Conservation (phyloP, 768 basidiomycete species). For the Tulasnella sp. region DNA sequence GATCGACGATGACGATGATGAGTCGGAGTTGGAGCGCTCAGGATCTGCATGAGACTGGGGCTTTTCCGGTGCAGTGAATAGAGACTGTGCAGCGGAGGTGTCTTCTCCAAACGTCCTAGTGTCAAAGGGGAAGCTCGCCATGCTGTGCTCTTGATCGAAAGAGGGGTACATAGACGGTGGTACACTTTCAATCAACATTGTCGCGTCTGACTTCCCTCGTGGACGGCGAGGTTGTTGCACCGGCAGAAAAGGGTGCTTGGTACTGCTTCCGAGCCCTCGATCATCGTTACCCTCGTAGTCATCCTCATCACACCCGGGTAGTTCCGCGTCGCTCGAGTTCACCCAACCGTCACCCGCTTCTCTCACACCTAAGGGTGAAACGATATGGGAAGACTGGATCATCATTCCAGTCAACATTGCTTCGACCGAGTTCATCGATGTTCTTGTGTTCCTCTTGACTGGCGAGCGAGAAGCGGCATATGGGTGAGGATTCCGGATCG, state of each 20-base stretch:
- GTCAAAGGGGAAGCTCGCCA: background rate
- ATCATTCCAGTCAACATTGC: slow-evolving; percentile 13
- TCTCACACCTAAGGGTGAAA: slow-evolving; percentile 6
- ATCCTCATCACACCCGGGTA: background rate
- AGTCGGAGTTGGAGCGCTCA: background rate
- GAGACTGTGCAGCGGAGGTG: background rate
- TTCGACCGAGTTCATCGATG: slow-evolving; percentile 12
- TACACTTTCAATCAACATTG: slow-evolving; percentile 10
- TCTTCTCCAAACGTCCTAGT: slow-evolving; percentile 8
- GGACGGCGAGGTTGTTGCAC: background rate
- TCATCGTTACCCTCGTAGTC: slow-evolving; percentile 8
- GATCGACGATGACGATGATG: background rate
- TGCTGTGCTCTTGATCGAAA: background rate
- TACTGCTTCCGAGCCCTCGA: slow-evolving; percentile 7
- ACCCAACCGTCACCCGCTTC: slow-evolving; percentile 11
- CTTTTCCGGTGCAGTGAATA: background rate
- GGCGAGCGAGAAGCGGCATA: background rate
- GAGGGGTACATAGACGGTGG: slow-evolving; percentile 16
- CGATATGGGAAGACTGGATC: slow-evolving; percentile 9
- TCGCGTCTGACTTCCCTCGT: background rate
- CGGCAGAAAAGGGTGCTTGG: background rate
- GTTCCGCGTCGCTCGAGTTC: slow-evolving; percentile 2
- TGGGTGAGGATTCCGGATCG: background rate
- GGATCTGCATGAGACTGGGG: background rate
- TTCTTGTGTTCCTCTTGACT: background rate